Percentiles rank a stretch among this genome's conserved stretches.
These are phyloP conservation scores for Curvularia spicifera DNA, from an alignment of 2,329 filamentous ascomycete species.

Conservation along the genomic window DNA sequence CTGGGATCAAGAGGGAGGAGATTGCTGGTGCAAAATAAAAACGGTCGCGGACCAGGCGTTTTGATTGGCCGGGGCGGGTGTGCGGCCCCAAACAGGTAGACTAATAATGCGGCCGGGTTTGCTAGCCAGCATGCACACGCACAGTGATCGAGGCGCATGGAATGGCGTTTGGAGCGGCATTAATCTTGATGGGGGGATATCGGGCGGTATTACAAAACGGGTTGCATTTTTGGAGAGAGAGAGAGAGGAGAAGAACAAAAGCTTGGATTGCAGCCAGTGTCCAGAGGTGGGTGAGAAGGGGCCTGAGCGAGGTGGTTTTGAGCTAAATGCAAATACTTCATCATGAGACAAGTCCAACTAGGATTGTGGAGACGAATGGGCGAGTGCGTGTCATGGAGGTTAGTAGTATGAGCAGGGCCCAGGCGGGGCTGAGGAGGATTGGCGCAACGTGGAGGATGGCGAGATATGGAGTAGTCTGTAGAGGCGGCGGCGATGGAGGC, in stretches of 20 bases:
- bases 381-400: background rate
- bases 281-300: background rate
- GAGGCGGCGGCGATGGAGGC: too few relatives aligned
- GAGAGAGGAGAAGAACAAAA: background rate
- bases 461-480: background rate
- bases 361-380: background rate
- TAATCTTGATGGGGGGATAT: background rate
- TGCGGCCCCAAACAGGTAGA: conserved; percentile 23
- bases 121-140: conserved; percentile 10
- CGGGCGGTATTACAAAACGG: conserved; percentile 6
- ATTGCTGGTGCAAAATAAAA: conserved; percentile 44
- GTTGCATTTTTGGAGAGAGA: background rate
- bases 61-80: conserved; percentile 14
- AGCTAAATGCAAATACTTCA: conserved; percentile 1
- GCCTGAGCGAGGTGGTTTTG: background rate
- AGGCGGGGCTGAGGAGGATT: background rate
- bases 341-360: background rate
- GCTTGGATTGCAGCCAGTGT: background rate
- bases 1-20: conserved; percentile 70
- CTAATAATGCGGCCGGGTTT: conserved; percentile 21
- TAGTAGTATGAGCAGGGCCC: background rate
- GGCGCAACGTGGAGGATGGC: background rate
- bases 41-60: background rate
- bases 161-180: conserved; percentile 31
- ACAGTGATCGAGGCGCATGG: conserved; percentile 21